Conservation (phyloP, 2,329 filamentous ascomycete genomes). For the Fusarium sp. region DNA sequence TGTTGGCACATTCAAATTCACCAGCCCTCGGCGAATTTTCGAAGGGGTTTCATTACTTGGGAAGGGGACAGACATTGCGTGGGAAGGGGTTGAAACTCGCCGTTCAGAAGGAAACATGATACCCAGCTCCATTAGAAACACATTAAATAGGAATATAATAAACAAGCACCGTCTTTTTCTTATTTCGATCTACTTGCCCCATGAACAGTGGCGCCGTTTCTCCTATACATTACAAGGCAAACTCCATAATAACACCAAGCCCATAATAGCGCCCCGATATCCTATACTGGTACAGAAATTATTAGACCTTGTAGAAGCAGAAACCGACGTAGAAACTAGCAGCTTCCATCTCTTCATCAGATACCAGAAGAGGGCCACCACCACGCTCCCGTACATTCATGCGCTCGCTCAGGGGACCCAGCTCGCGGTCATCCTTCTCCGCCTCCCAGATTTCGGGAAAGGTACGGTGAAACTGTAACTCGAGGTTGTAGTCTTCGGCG, state of each 20-base stretch:
- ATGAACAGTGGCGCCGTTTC: slow-evolving; percentile 1
- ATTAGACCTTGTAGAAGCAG: slow-evolving; percentile 92
- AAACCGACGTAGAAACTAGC: slow-evolving; percentile 93
- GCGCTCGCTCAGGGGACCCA: slow-evolving; percentile 90
- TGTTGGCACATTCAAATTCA: background rate
- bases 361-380: slow-evolving; percentile 76
- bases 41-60: background rate
- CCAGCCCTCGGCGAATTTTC: background rate
- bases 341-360: slow-evolving; percentile 91
- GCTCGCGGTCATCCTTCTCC: slow-evolving; percentile 84
- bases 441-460: slow-evolving; percentile 93
- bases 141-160: slow-evolving; percentile 38
- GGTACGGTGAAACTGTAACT: slow-evolving; percentile 91
- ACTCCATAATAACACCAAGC: slow-evolving; percentile 17
- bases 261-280: background rate
- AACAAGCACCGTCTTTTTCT: slow-evolving; percentile 30
- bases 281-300: background rate
- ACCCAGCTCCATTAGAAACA: slow-evolving; percentile 46
- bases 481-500: slow-evolving; percentile 96
- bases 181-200: slow-evolving; percentile 6
- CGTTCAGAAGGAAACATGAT: slow-evolving; percentile 48
- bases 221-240: background rate
- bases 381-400: slow-evolving; percentile 89
- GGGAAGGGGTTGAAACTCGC: slow-evolving; percentile 43
- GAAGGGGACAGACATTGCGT: slow-evolving; percentile 23